Evolutionary conservation across 345 rosid species (phyloP).

Genomic region (Syzygium aqueum): DNA sequence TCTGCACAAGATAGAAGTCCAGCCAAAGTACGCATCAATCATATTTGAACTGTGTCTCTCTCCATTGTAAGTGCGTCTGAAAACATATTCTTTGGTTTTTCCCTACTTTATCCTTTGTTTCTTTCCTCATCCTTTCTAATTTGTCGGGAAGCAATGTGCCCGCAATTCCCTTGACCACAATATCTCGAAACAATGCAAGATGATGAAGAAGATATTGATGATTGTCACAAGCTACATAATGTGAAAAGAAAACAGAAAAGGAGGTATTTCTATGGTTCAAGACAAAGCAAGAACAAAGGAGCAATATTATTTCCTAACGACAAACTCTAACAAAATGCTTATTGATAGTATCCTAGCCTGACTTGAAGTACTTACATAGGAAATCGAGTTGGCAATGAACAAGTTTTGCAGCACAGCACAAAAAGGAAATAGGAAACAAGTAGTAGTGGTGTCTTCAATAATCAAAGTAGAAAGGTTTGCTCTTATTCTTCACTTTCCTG

Average conservation of each 20-base stretch:
- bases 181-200: background rate
- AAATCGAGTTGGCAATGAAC: background rate
- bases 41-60: background rate
- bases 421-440: background rate
- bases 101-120: background rate
- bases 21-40: background rate
- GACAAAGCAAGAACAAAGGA: background rate
- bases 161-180: background rate
- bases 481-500: background rate
- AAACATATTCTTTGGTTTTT: background rate
- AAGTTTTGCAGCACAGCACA: background rate
- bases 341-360: background rate
- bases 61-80: background rate
- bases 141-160: background rate
- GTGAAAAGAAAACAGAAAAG: background rate
- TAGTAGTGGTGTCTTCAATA: background rate
- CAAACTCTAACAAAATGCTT: background rate
- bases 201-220: background rate
- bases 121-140: background rate
- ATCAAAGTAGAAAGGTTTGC: background rate
- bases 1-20: conserved; percentile 13
- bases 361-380: background rate
- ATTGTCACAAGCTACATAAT: background rate
- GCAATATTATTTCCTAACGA: background rate
- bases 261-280: background rate